Evolutionary conservation across 2,329 filamentous ascomycete genomes (phyloP).

Genomic region (Camillea tinctor): DNA sequence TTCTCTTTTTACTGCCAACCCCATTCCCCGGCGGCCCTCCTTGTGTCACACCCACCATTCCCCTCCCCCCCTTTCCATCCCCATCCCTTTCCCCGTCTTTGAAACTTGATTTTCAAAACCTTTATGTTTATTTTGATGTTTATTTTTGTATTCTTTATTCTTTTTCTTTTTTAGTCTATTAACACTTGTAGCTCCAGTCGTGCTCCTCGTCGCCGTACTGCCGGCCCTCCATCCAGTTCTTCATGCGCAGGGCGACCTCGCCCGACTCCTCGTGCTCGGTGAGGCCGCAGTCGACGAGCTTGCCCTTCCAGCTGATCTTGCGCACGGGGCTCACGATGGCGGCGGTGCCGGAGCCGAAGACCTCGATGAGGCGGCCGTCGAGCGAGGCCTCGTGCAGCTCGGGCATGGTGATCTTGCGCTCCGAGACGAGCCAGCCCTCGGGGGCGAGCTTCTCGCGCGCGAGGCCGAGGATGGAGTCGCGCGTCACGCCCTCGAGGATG

Average conservation of each 20-base stretch:
- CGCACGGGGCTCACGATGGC: constrained; percentile 91
- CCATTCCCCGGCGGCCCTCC: no score
- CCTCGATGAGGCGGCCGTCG: constrained; percentile 86
- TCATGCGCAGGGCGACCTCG: constrained; percentile 81
- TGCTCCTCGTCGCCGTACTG: constrained; percentile 95
- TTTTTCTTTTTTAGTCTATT: constrained; percentile 3
- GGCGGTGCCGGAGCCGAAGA: constrained; percentile 91
- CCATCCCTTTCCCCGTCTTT: no score
- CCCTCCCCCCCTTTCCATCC: background rate
- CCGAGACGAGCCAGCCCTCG: constrained; percentile 83
- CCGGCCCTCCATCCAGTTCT: constrained; percentile 93
- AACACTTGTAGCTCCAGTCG: constrained; percentile 73
- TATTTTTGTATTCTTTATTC: background rate
- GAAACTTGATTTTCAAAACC: no score
- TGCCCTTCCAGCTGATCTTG: constrained; percentile 83
- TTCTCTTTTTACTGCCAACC: no score
- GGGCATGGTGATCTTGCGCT: constrained; percentile 90
- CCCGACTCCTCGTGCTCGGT: constrained; percentile 81
- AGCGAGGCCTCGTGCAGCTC: constrained; percentile 78
- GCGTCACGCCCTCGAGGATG: constrained; percentile 90
- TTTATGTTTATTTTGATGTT: background rate
- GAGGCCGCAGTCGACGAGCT: constrained; percentile 79
- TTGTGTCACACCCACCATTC: no score
- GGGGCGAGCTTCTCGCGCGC: constrained; percentile 79
- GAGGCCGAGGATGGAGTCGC: constrained; percentile 85